A percentile compares a stretch with the other conserved stretches of the same genome.
Conservation (phyloP, 2,329 filamentous ascomycete species). For the Exophiala viscosa region DNA sequence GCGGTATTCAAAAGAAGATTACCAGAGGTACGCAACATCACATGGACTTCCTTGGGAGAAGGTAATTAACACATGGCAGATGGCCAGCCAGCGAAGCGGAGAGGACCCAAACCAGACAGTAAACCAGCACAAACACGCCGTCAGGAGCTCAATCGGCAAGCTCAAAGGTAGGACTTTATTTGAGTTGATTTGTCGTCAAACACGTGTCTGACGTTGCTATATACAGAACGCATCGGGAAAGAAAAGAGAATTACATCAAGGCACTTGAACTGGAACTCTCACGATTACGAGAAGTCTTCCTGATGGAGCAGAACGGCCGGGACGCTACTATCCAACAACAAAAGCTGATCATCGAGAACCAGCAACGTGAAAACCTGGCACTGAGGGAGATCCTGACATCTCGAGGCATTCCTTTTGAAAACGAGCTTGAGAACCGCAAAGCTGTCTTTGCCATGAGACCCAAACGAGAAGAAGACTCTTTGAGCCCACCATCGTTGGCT, state of each 20-base stretch:
- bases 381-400: conserved; percentile 61
- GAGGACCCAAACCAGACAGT: conserved; percentile 93
- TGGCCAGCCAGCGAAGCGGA: conserved; percentile 79
- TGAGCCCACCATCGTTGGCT: conserved; percentile 19
- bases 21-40: conserved; percentile 60
- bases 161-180: conserved; percentile 67
- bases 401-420: conserved; percentile 58
- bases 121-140: conserved; percentile 88
- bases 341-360: conserved; percentile 68
- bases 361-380: conserved; percentile 74
- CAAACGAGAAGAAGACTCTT: conserved; percentile 21
- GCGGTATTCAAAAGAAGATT: conserved; percentile 63
- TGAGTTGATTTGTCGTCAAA: neutral
- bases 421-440: conserved; percentile 41
- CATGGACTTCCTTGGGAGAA: neutral
- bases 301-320: conserved; percentile 55
- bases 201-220: conserved; percentile 11
- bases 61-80: conserved; percentile 48
- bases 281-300: conserved; percentile 69
- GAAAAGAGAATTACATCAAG: conserved; percentile 95
- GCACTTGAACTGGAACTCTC: conserved; percentile 87
- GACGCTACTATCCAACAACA: conserved; percentile 53
- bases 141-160: conserved; percentile 92
- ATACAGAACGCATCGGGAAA: conserved; percentile 84
- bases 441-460: conserved; percentile 24